phyloP scores from a whole-genome alignment of 306 rosid species.

The Citrullus amarus region DNA sequence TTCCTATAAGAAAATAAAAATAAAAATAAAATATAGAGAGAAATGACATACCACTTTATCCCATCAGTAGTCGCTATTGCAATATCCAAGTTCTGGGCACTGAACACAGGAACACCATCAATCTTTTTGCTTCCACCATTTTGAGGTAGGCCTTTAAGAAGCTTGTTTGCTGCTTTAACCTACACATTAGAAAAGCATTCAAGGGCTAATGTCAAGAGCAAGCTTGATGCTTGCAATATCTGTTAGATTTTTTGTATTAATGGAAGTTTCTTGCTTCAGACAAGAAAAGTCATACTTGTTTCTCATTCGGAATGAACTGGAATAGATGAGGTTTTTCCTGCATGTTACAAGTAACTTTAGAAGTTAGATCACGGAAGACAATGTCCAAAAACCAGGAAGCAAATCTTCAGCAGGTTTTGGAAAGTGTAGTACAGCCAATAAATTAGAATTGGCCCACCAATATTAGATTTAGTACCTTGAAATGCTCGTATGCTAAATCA shows the following conservation, averaged over 20 bases:
- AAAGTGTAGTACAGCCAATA: not conserved
- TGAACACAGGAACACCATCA: constrained; percentile 93
- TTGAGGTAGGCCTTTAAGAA: constrained; percentile 49
- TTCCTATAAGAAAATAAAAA: too few relatives aligned
- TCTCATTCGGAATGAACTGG: constrained; percentile 96
- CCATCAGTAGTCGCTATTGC: constrained; percentile 89
- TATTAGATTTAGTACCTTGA: constrained; percentile 52
- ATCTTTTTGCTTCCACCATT: constrained; percentile 50
- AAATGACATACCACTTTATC: constrained; percentile 56
- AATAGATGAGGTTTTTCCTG: constrained; percentile 92
- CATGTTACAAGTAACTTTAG: constrained; percentile 13
- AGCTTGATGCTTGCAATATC: not conserved
- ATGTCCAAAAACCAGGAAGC: not conserved
- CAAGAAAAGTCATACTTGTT: constrained; percentile 49
- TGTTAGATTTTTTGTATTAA: not conserved
- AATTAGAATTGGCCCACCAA: not conserved
- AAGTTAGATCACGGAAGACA: constrained; percentile 1
- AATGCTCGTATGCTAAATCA: constrained; percentile 87
- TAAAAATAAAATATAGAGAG: too few relatives aligned
- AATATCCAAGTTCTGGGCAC: constrained; percentile 91
- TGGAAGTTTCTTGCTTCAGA: not conserved
- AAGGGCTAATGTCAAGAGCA: constrained; percentile 6
- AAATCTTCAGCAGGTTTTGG: not conserved
- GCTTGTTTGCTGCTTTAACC: constrained; percentile 92
- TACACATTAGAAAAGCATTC: constrained; percentile 16